A percentile compares a stretch with the other conserved stretches of the same genome.
phyloP scores from a whole-genome alignment of 257 asterid genomes.

The Lavandula angustifolia region DNA sequence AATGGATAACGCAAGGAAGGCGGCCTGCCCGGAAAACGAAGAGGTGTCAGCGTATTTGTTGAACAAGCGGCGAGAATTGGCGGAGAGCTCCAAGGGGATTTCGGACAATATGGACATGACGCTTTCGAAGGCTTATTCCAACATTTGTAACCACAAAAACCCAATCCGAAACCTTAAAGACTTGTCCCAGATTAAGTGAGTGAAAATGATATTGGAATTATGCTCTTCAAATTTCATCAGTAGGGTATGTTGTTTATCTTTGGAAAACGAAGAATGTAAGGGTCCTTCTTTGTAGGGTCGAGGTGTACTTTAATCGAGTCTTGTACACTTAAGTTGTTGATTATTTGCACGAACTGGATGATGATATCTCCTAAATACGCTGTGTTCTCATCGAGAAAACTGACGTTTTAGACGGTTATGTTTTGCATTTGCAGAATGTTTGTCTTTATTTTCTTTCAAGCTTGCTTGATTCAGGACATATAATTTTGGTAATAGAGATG shows the following conservation, averaged over 20 bases:
- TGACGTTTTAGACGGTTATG: neutral
- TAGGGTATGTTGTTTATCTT: slow-evolving; percentile 11
- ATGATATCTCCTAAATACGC: slow-evolving; percentile 6
- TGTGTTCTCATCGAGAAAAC: neutral
- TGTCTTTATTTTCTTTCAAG: neutral
- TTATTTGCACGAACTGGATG: slow-evolving; percentile 17
- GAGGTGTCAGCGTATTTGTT: slow-evolving; percentile 63
- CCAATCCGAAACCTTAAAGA: slow-evolving; percentile 69
- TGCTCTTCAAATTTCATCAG: slow-evolving; percentile 19
- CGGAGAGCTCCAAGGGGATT: slow-evolving; percentile 66
- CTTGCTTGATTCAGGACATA: neutral
- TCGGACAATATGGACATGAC: slow-evolving; percentile 74
- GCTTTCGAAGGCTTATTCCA: slow-evolving; percentile 68
- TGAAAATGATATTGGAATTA: slow-evolving; percentile 11
- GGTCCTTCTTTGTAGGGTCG: neutral
- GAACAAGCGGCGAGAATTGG: slow-evolving; percentile 69
- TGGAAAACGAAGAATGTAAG: slow-evolving; percentile 1
- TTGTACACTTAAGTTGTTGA: slow-evolving; percentile 7
- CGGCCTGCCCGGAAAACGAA: slow-evolving; percentile 65
- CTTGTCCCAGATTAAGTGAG: slow-evolving; percentile 78
- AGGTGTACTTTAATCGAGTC: neutral
- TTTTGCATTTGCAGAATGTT: neutral
- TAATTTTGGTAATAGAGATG: neutral
- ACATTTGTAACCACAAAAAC: slow-evolving; percentile 57
- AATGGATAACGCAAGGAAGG: slow-evolving; percentile 53